Percentiles rank a stretch among this genome's conserved stretches.
Evolutionary conservation across 139 green algal species (phyloP).

Genomic region (Chlamydomonas urium): DNA sequence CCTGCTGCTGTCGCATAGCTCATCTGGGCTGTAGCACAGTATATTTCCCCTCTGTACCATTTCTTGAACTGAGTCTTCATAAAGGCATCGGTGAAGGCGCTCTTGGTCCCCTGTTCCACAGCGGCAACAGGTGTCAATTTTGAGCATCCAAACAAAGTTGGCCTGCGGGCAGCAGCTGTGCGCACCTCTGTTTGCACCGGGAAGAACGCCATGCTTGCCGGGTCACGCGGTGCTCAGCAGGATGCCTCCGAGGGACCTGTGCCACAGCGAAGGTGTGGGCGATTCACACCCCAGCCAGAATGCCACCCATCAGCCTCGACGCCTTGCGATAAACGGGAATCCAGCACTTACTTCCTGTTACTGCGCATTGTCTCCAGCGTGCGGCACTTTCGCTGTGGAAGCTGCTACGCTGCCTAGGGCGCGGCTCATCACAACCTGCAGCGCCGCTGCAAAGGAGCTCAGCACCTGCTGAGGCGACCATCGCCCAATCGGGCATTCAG

Average conservation of each 20-base stretch:
- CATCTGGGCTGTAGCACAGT: neutral
- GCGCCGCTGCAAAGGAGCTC: neutral
- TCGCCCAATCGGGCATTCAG: no score
- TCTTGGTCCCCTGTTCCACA: constrained; percentile 11
- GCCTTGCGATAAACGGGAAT: neutral
- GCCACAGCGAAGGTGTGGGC: neutral
- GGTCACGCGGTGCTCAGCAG: no score
- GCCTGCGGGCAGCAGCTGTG: neutral
- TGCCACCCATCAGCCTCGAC: neutral
- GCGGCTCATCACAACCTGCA: neutral
- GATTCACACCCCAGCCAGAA: neutral
- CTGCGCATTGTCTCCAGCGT: neutral
- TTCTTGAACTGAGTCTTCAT: constrained; percentile 38
- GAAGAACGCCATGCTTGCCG: neutral
- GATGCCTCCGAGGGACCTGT: no score
- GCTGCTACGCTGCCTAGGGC: neutral
- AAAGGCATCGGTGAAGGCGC: constrained; percentile 28
- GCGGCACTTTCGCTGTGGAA: neutral
- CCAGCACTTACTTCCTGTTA: no score
- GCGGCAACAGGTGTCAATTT: neutral
- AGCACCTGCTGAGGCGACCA: no score
- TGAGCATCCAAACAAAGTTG: neutral
- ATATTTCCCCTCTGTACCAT: constrained; percentile 26
- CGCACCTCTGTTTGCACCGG: neutral
- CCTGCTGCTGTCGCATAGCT: no score